Evolutionary conservation across 768 basidiomycete species (phyloP), one percentile per base, ranked within the genome.

Genomic region (Phanerochaete sordida): DNA sequence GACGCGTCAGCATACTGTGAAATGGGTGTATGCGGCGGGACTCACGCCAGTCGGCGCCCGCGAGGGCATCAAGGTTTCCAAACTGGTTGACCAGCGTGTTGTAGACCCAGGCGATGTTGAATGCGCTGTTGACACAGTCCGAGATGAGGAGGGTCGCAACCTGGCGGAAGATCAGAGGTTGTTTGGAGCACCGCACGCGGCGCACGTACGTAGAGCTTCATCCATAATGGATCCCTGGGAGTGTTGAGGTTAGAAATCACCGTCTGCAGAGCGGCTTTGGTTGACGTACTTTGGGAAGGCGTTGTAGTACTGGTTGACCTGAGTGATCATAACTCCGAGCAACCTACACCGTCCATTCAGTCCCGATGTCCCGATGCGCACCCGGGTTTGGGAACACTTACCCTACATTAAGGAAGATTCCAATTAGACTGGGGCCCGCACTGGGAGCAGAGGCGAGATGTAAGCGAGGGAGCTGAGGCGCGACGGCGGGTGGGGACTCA

Each of bases 171-270:
- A 16, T 43, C 39, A 43, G 8, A 37, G 28, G 26, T 27, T 26
- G 39, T 19, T 7, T 24, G 21, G 19, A 8, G 24, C 28, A 44
- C 13, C 31, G 5, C 16, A 35, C 33, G 52, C 21, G 19, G 26
- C 39, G n/a, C 15, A 44, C 68, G 27, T 44, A 69, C 69, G 44
- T 62, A 68, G 24, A 57, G 13, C 56, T 65, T 69, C 16, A 70
- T 58, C 60, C 65, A 63, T 9, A 46, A 6, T 2, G 50, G 53
- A 43, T 70, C 69, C 12, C 69, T 70, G 37, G 5, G 19, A 19
- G 19, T 9, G 39, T 16, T 9, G 11, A 4, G 39, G 39, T 43
- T 19, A 43, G 19, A 4, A 16, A 19, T 16, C 5, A 15, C 11
- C 3, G 5, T 55, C 37, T 9, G 19, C 37, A 27, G 15, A 46